phyloP scores from a whole-genome alignment of 192 early-diverging fungal species.

The Geranomyces michiganensis region DNA sequence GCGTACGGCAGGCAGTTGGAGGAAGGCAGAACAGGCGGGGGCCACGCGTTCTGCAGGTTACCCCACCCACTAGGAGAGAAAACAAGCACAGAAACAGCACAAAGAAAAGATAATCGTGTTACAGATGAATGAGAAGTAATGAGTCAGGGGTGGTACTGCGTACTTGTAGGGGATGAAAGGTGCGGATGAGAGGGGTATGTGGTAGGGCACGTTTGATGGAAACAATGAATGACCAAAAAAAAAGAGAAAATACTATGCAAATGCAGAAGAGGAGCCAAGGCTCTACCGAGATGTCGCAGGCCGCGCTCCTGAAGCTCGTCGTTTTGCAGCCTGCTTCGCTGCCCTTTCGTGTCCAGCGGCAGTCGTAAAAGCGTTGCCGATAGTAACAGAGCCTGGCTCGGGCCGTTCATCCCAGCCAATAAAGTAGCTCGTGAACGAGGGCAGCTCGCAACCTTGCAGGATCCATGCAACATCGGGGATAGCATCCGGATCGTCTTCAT shows the following conservation, averaged over 20 bases:
- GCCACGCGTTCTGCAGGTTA: no score
- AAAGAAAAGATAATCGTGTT: neutral
- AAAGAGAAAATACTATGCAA: neutral
- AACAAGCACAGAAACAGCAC: no score
- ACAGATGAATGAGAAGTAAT: no score
- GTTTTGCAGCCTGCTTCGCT: neutral
- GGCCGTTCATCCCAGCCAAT: slow-evolving; percentile 45
- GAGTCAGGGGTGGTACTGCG: neutral
- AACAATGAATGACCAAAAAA: neutral
- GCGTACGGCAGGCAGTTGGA: no score
- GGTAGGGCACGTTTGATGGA: neutral
- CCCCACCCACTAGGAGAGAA: no score
- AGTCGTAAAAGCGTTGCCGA: slow-evolving; percentile 28
- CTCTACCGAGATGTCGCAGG: neutral
- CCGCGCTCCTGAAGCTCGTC: neutral
- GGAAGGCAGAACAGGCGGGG: no score
- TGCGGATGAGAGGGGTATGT: neutral
- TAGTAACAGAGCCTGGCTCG: slow-evolving; percentile 1
- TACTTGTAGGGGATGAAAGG: neutral
- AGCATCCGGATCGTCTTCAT: neutral
- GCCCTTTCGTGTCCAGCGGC: neutral
- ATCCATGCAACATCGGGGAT: slow-evolving; percentile 36
- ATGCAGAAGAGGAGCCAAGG: neutral
- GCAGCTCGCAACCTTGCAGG: slow-evolving; percentile 37
- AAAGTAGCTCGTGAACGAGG: slow-evolving; percentile 43